Base-by-base conservation (phyloP, 768 basidiomycete species). In the Suillus occidentalis region DNA sequence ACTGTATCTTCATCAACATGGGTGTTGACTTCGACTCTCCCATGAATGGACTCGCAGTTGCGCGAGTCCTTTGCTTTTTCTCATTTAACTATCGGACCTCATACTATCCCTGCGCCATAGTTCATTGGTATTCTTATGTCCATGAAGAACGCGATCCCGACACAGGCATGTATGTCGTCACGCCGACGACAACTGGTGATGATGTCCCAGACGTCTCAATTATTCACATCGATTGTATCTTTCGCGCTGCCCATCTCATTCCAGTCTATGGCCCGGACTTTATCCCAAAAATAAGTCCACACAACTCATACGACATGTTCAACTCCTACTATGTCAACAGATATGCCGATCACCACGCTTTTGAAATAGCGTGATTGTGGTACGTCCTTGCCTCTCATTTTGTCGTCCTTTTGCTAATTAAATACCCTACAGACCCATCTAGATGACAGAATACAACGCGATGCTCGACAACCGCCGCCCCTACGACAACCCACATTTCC, bases 91-190 rank as follows among this genome's bases (percentile, higher is more conserved):
- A 43, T 37, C 36, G 57, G 50, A 45, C 40, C 13, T 34, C 40
- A 5, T 13, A 16, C 4, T 73, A 72, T 63, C 67, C 71, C 12
- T 76, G 72, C 61, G 73, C 75, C 4, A 59, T 76, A 0, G 69
- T 76, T 2, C 66, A 73, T 5, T 76, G 75, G 73, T 74, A 70
- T 58, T 69, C 65, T 10, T 58, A 61, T 9, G 50, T 67, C 1
- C 69, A 65, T 1, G 39, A 65, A 3, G 61, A 45, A 2, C 71
- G 63, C 0, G 72, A 73, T 43, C 2, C 55, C 7, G 58, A 66
- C 12, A 73, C 71, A 2, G 74, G 73, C 1, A 71, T 75, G 71
- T 74, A 72, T 71, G 67, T 73, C 3, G 67, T 74, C 5, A 52
- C 65, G 34, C 70, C 67, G 0, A 67, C 67, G 28, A 65, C 28